A percentile compares a stretch with the other conserved stretches of the same genome.
phyloP scores from a whole-genome alignment of 495 filamentous ascomycete genomes.

The Chlorociboria aeruginascens region DNA sequence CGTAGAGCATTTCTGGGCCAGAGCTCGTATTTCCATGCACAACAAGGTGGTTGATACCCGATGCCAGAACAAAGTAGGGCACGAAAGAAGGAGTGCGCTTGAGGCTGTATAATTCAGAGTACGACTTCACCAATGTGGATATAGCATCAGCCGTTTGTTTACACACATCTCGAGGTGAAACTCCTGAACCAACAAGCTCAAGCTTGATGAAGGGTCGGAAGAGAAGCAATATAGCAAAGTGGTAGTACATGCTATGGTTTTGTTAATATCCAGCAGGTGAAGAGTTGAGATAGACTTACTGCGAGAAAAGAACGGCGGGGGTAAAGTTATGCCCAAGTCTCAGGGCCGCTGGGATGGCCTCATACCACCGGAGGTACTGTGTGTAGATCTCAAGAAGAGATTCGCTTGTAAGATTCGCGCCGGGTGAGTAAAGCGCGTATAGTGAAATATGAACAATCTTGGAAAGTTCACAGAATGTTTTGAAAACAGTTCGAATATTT shows the following conservation, averaged over 20 bases:
- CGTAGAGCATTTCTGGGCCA: constrained; percentile 3
- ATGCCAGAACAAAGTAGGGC: constrained; percentile 47
- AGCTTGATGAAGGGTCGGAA: constrained; percentile 56
- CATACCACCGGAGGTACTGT: constrained; percentile 51
- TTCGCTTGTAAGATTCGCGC: constrained; percentile 41
- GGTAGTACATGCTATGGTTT: constrained; percentile 48
- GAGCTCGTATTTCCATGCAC: constrained; percentile 10
- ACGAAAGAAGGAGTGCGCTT: constrained; percentile 44
- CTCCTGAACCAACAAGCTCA: constrained; percentile 39
- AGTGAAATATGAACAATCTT: constrained; percentile 55
- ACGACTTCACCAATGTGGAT: constrained; percentile 40
- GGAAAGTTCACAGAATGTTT: constrained; percentile 51
- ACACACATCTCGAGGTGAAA: constrained; percentile 53
- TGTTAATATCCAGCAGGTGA: constrained; percentile 1
- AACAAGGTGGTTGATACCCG: constrained; percentile 44
- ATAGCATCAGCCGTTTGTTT: constrained; percentile 49
- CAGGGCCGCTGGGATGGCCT: constrained; percentile 44
- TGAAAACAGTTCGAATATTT: constrained; percentile 45
- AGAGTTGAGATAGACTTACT: constrained; percentile 36
- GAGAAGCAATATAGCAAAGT: constrained; percentile 48
- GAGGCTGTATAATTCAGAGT: constrained; percentile 47
- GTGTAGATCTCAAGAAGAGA: constrained; percentile 44
- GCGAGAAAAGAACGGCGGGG: constrained; percentile 47
- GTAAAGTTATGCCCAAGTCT: constrained; percentile 45
- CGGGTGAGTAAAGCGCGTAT: constrained; percentile 51